Conservation (phyloP, 768 basidiomycete genomes). For the Dendrothele bispora region DNA sequence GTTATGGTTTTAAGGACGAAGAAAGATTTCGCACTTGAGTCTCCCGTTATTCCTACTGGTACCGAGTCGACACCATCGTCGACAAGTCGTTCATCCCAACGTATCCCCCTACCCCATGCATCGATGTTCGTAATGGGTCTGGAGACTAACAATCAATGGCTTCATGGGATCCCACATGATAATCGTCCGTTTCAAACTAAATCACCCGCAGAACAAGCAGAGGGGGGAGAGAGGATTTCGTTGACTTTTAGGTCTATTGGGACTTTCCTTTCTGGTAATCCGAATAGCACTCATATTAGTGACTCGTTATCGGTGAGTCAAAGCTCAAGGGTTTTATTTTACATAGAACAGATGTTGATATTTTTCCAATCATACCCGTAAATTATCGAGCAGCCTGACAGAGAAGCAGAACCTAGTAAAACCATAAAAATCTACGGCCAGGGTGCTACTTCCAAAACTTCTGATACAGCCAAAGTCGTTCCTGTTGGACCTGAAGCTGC, state of each 20-base stretch:
- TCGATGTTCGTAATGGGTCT: conserved; percentile 82
- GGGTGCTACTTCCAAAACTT: conserved; percentile 66
- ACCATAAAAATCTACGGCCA: too few species aligned
- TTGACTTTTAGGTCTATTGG: conserved; percentile 79
- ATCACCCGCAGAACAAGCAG: conserved; percentile 49
- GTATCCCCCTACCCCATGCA: conserved; percentile 75
- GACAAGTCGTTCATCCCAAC: conserved; percentile 39
- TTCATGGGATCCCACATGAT: conserved; percentile 77
- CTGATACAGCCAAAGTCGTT: conserved; percentile 52
- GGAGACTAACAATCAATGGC: conserved; percentile 70
- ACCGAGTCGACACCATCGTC: conserved; percentile 3
- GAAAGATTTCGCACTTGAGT: conserved; percentile 37
- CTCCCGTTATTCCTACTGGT: conserved; percentile 5
- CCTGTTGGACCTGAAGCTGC: conserved; percentile 24
- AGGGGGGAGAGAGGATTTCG: conserved; percentile 70
- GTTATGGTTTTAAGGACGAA: conserved; percentile 75
- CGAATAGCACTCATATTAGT: too few species aligned
- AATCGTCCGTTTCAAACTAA: conserved; percentile 61
- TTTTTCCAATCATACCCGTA: too few species aligned
- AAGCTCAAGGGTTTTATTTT: too few species aligned
- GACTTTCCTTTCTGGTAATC: conserved; percentile 62
- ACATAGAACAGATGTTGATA: too few species aligned
- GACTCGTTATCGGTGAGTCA: too few species aligned
- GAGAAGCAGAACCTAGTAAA: too few species aligned
- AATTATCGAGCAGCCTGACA: too few species aligned